Evolutionary conservation across 139 green algal species (phyloP).

Genomic region (Tetradesmus obliquus): DNA sequence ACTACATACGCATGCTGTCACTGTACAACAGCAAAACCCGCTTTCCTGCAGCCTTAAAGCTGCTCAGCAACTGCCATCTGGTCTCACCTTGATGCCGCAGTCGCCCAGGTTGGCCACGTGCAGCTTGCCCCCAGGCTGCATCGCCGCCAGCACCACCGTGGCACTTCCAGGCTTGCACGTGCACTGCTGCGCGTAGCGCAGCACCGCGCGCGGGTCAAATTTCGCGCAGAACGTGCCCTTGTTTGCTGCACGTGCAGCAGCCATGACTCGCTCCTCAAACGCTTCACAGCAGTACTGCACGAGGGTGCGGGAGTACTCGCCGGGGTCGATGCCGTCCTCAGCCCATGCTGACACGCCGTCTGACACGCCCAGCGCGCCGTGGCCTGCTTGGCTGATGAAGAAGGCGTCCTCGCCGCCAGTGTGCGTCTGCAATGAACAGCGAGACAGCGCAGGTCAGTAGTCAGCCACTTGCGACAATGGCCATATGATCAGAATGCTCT

Average conservation of each 20-base stretch:
- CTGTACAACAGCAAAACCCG: no score
- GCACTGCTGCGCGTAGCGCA: constrained; percentile 60
- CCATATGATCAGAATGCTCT: no score
- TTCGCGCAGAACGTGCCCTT: constrained; percentile 4
- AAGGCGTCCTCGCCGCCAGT: constrained; percentile 92
- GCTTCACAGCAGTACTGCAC: constrained; percentile 57
- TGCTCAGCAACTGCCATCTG: no score
- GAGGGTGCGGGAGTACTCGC: constrained; percentile 78
- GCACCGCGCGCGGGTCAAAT: constrained; percentile 55
- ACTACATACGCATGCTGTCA: no score
- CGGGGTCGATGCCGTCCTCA: constrained; percentile 87
- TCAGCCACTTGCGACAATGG: no score
- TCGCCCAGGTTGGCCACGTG: constrained; percentile 88
- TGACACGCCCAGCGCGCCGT: constrained; percentile 82
- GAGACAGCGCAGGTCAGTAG: no score
- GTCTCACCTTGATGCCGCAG: constrained; percentile 72
- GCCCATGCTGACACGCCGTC: constrained; percentile 94
- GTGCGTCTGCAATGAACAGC: constrained; percentile 41
- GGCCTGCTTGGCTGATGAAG: constrained; percentile 74
- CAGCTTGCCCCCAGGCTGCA: constrained; percentile 55
- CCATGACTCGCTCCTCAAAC: constrained; percentile 34
- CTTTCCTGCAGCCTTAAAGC: no score
- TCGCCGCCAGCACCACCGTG: constrained; percentile 49
- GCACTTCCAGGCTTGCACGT: constrained; percentile 54
- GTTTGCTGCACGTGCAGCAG: constrained; percentile 17